A percentile compares a stretch with the other conserved stretches of the same genome.
Evolutionary conservation across 139 green algal genomes (phyloP).

Genomic region (Coelastrella sp.): DNA sequence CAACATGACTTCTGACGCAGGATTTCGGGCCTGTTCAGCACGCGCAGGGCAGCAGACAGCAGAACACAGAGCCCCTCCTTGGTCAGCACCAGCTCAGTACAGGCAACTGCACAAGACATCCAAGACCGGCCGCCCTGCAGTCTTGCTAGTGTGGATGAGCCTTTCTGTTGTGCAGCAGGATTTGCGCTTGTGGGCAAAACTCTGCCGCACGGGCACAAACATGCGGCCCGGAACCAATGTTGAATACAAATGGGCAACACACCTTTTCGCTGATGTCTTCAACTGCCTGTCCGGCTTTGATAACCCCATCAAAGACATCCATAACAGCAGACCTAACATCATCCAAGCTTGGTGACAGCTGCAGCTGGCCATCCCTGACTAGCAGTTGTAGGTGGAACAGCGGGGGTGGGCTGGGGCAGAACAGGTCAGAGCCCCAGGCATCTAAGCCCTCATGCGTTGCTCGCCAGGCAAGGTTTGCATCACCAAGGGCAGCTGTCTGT

Average conservation of each 20-base stretch:
- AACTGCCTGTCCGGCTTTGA: slow-evolving; percentile 44
- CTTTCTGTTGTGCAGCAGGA: no score
- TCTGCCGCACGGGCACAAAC: no score
- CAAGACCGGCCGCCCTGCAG: no score
- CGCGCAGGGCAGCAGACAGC: slow-evolving; percentile 7
- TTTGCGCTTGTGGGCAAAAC: no score
- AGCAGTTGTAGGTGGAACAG: slow-evolving; percentile 73
- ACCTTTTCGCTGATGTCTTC: slow-evolving; percentile 54
- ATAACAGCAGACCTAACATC: slow-evolving; percentile 64
- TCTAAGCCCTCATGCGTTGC: neutral
- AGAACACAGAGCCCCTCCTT: no score
- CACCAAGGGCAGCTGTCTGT: neutral
- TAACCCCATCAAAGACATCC: slow-evolving; percentile 71
- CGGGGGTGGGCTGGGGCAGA: slow-evolving; percentile 57
- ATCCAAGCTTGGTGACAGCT: slow-evolving; percentile 66
- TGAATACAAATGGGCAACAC: no score
- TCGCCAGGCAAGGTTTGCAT: slow-evolving; percentile 43
- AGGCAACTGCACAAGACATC: no score
- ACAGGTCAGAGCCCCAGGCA: slow-evolving; percentile 60
- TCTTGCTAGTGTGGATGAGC: no score
- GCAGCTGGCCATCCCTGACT: slow-evolving; percentile 49
- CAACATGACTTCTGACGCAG: slow-evolving; percentile 58
- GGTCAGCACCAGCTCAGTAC: no score
- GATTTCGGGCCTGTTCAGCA: slow-evolving; percentile 60
- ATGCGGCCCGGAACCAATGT: no score